Evolutionary conservation across 306 rosid species (phyloP), one percentile per base, ranked within the genome.

Genomic region (Malus asiatica): DNA sequence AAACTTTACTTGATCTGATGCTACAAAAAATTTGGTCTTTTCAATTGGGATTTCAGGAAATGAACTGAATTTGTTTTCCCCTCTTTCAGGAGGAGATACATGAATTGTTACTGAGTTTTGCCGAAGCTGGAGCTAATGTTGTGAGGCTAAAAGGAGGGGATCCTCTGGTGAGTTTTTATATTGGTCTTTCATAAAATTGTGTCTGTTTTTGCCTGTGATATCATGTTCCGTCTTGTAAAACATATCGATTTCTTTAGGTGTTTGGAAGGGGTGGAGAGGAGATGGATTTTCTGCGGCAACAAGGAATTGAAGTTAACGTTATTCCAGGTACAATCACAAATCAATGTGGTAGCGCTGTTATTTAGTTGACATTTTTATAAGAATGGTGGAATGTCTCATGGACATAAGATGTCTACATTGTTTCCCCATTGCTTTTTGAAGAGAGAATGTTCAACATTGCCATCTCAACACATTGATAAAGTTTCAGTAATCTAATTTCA

Each of bases 201-300:
- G 7, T 46, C 52, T 46, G 52, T 60, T 30, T 13, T 80, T 33
- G 32, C 40, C 8, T 40, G 40, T 58, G 38, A 66, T 35, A 44
- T 61, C 2, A 38, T 61, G 33, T 1, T 38, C 66, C 76, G 59
- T 57, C 5, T 42, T 48, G 68, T 45, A 4, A 35, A 46, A 46
- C 51, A 12, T 75, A 44, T 75, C 22, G 55, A 67, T 77, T 38
- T 69, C 4, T 59, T 76, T 71, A 95, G 98, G 98, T 95, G 79
- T 95, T 95, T 90, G 98, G 98, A 44, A 89, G 97, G 78, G 98
- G 97, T 38, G 98, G 98, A 13, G 97, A 95, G 84, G 98, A 95
- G 87, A 95, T 95, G 97, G 97, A 95, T 81, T 95, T 95, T 84
- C 87, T 95, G 89, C 96, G 82, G 80, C 96, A 88, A 35, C 90